Percentiles rank a stretch among this genome's conserved stretches.
These are phyloP conservation scores for Pichia sp. DNA, from an alignment of 1,139 yeast species.

Conservation along the genomic window DNA sequence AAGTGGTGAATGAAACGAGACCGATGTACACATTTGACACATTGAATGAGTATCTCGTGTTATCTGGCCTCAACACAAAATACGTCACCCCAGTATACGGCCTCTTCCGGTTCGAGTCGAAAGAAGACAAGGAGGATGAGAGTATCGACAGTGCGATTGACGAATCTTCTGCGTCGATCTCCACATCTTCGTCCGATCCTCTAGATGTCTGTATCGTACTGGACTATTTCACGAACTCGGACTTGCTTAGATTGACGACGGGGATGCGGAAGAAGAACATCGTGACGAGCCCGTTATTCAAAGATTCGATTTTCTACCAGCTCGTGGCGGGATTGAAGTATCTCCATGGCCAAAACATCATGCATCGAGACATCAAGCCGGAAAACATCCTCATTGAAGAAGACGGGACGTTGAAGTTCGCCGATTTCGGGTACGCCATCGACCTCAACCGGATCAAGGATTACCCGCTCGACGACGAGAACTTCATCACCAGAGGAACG, in stretches of 20 bases:
- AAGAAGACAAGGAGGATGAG: not conserved
- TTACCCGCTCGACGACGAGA: constrained; percentile 26
- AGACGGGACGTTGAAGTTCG: constrained; percentile 44
- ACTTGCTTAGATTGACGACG: constrained; percentile 43
- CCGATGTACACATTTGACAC: constrained; percentile 22
- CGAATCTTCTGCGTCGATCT: not conserved
- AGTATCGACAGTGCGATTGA: not conserved
- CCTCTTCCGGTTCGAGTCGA: constrained; percentile 4
- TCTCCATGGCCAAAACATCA: constrained; percentile 43
- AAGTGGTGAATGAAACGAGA: not conserved
- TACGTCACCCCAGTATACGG: constrained; percentile 11
- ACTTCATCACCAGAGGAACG: constrained; percentile 45
- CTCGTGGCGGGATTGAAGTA: constrained; percentile 45
- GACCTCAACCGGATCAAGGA: constrained; percentile 30
- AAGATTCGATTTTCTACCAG: constrained; percentile 49
- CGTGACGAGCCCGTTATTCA: constrained; percentile 22
- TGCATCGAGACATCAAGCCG: constrained; percentile 56
- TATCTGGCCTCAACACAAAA: constrained; percentile 18
- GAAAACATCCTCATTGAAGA: constrained; percentile 50
- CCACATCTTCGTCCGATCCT: not conserved
- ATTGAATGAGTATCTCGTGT: constrained; percentile 28
- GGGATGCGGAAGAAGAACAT: constrained; percentile 36
- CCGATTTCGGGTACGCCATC: constrained; percentile 54
- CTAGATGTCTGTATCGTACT: constrained; percentile 27
- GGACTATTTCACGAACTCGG: constrained; percentile 49